Conservation (phyloP, 768 basidiomycete species). For the Mycena belliarum region DNA sequence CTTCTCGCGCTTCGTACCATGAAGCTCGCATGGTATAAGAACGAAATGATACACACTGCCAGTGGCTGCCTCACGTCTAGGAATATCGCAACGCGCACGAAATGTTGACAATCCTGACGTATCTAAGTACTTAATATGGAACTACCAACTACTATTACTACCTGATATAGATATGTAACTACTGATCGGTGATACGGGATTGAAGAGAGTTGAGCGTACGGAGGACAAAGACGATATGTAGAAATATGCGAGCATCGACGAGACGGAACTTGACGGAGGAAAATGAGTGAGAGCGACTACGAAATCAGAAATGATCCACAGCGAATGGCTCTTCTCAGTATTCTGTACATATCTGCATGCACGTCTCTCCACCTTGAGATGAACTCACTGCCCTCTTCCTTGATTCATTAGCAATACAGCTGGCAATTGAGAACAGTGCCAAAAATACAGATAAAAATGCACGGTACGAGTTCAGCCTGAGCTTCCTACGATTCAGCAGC, state of each 20-base stretch:
- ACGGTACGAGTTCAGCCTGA: conserved; percentile 1
- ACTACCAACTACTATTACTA: conserved; percentile 15
- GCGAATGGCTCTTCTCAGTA: conserved; percentile 92
- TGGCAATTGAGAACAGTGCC: too few relatives aligned
- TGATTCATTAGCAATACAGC: too few relatives aligned
- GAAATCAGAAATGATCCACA: conserved; percentile 82
- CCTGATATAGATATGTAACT: conserved; percentile 17
- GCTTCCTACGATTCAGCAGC: neutral
- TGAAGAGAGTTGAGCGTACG: conserved; percentile 1
- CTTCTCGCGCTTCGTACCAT: too few relatives aligned
- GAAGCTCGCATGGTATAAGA: too few relatives aligned
- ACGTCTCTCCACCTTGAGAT: too few relatives aligned
- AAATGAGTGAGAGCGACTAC: too few relatives aligned
- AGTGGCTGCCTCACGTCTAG: too few relatives aligned
- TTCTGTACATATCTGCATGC: too few relatives aligned
- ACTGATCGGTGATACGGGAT: conserved; percentile 8
- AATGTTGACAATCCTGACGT: conserved; percentile 8
- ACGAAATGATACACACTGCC: too few relatives aligned
- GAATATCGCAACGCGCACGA: too few relatives aligned
- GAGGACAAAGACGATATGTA: neutral
- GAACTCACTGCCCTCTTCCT: too few relatives aligned
- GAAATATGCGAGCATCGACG: neutral
- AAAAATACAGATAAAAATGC: conserved; percentile 2
- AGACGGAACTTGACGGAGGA: neutral
- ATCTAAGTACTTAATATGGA: neutral